Conservation (phyloP, 2,329 filamentous ascomycete genomes). For the Aspergillus uvarum region DNA sequence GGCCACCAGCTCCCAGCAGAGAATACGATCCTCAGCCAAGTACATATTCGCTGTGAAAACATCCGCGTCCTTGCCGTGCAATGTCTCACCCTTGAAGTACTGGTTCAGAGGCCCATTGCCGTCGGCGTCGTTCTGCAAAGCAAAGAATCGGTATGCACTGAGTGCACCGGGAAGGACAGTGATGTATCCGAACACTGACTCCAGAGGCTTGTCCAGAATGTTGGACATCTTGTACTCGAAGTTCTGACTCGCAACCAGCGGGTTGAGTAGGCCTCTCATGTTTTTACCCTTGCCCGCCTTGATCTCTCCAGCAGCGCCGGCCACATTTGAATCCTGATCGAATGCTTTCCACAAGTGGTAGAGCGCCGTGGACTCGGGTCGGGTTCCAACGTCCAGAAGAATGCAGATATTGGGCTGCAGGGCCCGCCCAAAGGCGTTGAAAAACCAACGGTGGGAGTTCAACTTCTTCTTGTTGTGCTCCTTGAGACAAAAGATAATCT, state of each 20-base stretch:
- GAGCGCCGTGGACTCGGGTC: constrained; percentile 82
- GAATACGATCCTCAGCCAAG: constrained; percentile 94
- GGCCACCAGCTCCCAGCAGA: constrained; percentile 96
- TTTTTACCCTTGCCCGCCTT: constrained; percentile 91
- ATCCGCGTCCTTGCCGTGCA: constrained; percentile 93
- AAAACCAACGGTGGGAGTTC: constrained; percentile 98
- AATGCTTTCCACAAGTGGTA: constrained; percentile 99
- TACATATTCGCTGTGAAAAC: constrained; percentile 99
- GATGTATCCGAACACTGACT: constrained; percentile 97
- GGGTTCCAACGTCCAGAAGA: constrained; percentile 91
- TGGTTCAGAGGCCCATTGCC: constrained; percentile 94
- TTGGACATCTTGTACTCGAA: constrained; percentile 99
- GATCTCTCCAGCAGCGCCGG: constrained; percentile 95
- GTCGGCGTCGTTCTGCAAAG: constrained; percentile 92
- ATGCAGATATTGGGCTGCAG: constrained; percentile 97
- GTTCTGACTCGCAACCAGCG: constrained; percentile 93
- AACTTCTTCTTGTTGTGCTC: constrained; percentile 97
- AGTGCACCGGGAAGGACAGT: constrained; percentile 93
- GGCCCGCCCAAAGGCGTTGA: constrained; percentile 92
- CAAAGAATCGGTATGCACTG: constrained; percentile 93
- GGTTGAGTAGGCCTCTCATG: constrained; percentile 82
- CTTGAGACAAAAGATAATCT: constrained; percentile 98
- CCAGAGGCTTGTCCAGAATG: constrained; percentile 93
- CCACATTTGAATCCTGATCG: constrained; percentile 95
- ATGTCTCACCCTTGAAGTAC: constrained; percentile 98